These are phyloP conservation scores for Leccinum proximum DNA, from an alignment of 1,284 basidiomycete species.

Conservation along the genomic window DNA sequence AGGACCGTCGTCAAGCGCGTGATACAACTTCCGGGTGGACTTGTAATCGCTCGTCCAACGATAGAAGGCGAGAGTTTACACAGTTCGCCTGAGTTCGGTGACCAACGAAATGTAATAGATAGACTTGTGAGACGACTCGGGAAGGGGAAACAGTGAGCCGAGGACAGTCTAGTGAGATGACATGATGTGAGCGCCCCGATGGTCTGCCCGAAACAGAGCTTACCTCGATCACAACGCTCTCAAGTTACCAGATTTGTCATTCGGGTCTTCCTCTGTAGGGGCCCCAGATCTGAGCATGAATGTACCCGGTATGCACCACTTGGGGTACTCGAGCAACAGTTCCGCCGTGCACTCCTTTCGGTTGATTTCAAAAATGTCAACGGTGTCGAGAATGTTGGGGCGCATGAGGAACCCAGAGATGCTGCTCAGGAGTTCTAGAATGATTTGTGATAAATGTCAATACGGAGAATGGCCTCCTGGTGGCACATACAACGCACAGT, in stretches of 20 bases:
- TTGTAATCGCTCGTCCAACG: slow-evolving; percentile 94
- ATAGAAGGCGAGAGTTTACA: slow-evolving; percentile 91
- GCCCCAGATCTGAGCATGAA: slow-evolving; percentile 75
- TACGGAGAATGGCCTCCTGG: not conserved
- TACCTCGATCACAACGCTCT: slow-evolving; percentile 80
- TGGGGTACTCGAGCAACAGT: slow-evolving; percentile 84
- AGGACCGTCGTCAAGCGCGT: slow-evolving; percentile 71
- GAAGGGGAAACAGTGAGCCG: slow-evolving; percentile 72
- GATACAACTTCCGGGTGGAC: slow-evolving; percentile 73
- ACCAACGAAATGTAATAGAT: slow-evolving; percentile 80
- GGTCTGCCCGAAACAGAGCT: not conserved
- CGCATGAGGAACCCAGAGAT: slow-evolving; percentile 80
- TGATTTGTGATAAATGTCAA: slow-evolving; percentile 46
- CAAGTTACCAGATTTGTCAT: slow-evolving; percentile 74
- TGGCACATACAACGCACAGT: slow-evolving; percentile 47
- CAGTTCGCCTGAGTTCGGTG: slow-evolving; percentile 61
- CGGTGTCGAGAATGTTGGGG: slow-evolving; percentile 75
- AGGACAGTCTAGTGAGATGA: slow-evolving; percentile 60
- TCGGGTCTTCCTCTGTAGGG: slow-evolving; percentile 41
- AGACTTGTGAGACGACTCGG: slow-evolving; percentile 37
- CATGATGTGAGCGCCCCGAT: slow-evolving; percentile 2
- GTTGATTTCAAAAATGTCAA: slow-evolving; percentile 95
- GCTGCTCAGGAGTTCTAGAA: slow-evolving; percentile 68
- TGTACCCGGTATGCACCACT: slow-evolving; percentile 62
- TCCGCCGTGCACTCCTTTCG: slow-evolving; percentile 88